Percentiles rank a stretch among this genome's conserved stretches.
Conservation (phyloP, 441 rosid genomes). For the Capsella rubella region DNA sequence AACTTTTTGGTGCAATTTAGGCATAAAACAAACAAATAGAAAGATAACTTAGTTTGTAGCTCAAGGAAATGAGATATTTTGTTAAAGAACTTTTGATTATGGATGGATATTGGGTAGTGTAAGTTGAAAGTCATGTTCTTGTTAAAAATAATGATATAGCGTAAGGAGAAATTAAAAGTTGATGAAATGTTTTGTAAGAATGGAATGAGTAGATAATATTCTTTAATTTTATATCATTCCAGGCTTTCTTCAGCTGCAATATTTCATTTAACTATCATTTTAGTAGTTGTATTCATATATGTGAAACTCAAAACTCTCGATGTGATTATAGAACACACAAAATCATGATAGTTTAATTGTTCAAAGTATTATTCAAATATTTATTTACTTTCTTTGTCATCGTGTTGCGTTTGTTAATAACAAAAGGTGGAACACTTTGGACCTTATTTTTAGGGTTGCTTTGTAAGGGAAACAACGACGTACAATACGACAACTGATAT, state of each 20-base stretch:
- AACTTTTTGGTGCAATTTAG: background rate
- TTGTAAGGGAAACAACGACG: constrained; percentile 42
- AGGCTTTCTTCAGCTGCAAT: constrained; percentile 35
- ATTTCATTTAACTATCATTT: constrained; percentile 26
- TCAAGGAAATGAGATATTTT: constrained; percentile 21
- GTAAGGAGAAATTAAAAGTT: constrained; percentile 33
- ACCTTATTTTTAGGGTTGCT: constrained; percentile 41
- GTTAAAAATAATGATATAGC: constrained; percentile 38
- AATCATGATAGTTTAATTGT: constrained; percentile 19
- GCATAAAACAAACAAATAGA: constrained; percentile 7
- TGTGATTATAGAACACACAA: constrained; percentile 19
- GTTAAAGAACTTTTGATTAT: constrained; percentile 21
- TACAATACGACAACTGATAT: constrained; percentile 45
- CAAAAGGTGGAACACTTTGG: constrained; percentile 29
- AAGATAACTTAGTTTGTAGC: constrained; percentile 40
- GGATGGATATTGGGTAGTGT: constrained; percentile 42
- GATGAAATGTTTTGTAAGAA: constrained; percentile 22
- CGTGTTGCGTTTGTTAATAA: constrained; percentile 35
- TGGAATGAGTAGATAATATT: constrained; percentile 14
- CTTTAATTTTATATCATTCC: background rate
- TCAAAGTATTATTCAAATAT: constrained; percentile 6
- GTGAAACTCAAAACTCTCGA: background rate
- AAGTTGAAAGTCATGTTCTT: constrained; percentile 40
- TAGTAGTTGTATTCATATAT: background rate
- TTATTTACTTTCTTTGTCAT: constrained; percentile 19